These are phyloP conservation scores for Chimonanthus salicifolius DNA, from an alignment of 164 flowering plant species.

Conservation along the genomic window DNA sequence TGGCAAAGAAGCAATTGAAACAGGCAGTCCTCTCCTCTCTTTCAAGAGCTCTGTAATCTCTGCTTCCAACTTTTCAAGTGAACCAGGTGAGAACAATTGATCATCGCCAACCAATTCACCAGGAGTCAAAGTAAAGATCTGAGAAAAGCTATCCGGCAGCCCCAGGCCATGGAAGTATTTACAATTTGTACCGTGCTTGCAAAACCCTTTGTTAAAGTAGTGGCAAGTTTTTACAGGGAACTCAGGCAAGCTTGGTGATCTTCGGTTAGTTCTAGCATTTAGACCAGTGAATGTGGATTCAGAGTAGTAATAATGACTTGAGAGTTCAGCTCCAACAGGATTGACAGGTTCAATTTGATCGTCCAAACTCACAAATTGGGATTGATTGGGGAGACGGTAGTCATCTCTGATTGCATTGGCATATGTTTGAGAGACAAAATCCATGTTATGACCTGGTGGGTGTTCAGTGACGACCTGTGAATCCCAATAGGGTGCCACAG, in stretches of 20 bases:
- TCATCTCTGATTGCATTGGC: constrained; percentile 34
- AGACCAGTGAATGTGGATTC: constrained; percentile 34
- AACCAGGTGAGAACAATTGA: constrained; percentile 46
- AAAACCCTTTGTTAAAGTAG: constrained; percentile 67
- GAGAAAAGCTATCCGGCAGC: constrained; percentile 36
- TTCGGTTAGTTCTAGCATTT: constrained; percentile 26
- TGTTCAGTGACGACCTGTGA: constrained; percentile 24
- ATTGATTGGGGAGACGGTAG: constrained; percentile 28
- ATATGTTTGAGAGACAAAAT: constrained; percentile 23
- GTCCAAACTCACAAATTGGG: constrained; percentile 40
- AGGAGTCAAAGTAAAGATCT: constrained; percentile 20
- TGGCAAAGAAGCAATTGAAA: constrained; percentile 85
- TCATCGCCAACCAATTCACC: constrained; percentile 41
- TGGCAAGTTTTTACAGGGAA: constrained; percentile 59
- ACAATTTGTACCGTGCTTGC: constrained; percentile 79
- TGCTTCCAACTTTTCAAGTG: constrained; percentile 66
- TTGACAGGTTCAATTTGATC: constrained; percentile 41
- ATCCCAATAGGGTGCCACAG: constrained; percentile 44
- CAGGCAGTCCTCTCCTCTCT: constrained; percentile 58
- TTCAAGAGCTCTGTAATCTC: constrained; percentile 73
- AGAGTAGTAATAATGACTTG: constrained; percentile 26
- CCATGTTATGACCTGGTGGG: constrained; percentile 23
- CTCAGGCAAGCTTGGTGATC: constrained; percentile 29
- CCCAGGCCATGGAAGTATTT: constrained; percentile 59
- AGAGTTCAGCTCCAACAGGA: constrained; percentile 17